Evolutionary conservation across 306 rosid species (phyloP), one percentile per base, ranked within the genome.

Genomic region (Echinosophora koreensis): DNA sequence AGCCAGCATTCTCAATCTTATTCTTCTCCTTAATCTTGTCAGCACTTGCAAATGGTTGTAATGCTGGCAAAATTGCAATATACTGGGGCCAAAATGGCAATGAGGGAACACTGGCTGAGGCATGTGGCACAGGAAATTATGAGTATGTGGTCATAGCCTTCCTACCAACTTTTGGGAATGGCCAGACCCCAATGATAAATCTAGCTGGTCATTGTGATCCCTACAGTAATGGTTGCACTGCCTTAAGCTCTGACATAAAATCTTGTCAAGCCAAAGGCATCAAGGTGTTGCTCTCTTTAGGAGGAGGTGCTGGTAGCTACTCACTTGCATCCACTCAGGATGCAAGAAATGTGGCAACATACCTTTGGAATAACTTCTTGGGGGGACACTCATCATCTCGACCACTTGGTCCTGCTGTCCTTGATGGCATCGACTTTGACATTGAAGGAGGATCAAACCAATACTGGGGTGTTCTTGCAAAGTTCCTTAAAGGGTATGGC

Each of bases 211-310:
- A 82, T 77, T 82, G 80, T 72, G 82, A 76, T 72, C 82, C 84
- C 60, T 74, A 44, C 4, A 74, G 32, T 13, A 30, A 78, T 71
- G 88, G 84, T 1, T 88, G 90, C 80, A 67, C 63, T 7, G 32
- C 37, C 8, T 5, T 77, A 2, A 69, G 81, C 64, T 37, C 71
- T 5, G 88, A 66, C 27, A 81, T 88, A 1, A 50, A 69, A 65
- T 70, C 82, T 6, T 88, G 92, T 59, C 89, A 86, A 79, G 84
- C 66, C 11, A 75, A 66, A 75, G 89, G 89, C 13, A 72, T 85
- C 41, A 75, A 83, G 37, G 89, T 88, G 3, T 66, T 85, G 66
- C 66, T 88, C 0, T 85, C 89, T 5, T 6, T 88, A 2, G 87
- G 89, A 65, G 89, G 89, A 65, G 74, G 77, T 3, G 74, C 67